A percentile compares a stretch with the other conserved stretches of the same genome.
Conservation (phyloP, 345 rosid species). For the Arabidopsis thaliana region DNA sequence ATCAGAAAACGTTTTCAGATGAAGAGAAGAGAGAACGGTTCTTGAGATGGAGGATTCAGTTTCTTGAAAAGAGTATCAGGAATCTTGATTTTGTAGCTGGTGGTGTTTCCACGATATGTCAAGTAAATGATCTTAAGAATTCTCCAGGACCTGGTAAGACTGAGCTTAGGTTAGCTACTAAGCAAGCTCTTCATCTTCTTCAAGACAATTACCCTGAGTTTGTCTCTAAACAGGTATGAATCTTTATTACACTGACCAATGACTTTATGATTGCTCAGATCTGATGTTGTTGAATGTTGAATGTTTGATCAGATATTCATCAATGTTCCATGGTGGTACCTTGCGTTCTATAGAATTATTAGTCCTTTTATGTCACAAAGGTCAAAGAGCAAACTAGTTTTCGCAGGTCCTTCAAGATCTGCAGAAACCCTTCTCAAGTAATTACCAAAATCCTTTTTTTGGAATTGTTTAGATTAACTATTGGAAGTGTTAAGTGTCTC, state of each 20-base stretch:
- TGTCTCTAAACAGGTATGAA: slow-evolving; percentile 48
- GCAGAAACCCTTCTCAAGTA: slow-evolving; percentile 49
- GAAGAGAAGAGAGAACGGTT: slow-evolving; percentile 48
- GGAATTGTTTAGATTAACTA: not conserved
- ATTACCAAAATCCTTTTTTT: slow-evolving; percentile 1
- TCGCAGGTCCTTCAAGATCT: slow-evolving; percentile 50
- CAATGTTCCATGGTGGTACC: slow-evolving; percentile 55
- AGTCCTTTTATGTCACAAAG: slow-evolving; percentile 50
- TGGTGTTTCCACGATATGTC: slow-evolving; percentile 49
- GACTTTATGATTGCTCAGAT: not conserved
- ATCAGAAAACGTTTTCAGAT: slow-evolving; percentile 43
- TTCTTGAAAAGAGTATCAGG: slow-evolving; percentile 50
- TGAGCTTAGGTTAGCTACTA: slow-evolving; percentile 49
- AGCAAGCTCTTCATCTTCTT: slow-evolving; percentile 49
- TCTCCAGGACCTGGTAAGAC: slow-evolving; percentile 50
- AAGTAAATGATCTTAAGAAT: slow-evolving; percentile 46
- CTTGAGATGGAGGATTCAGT: slow-evolving; percentile 54
- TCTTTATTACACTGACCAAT: not conserved
- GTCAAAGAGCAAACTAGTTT: slow-evolving; percentile 50
- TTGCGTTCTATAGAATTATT: slow-evolving; percentile 46
- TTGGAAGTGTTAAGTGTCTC: not conserved
- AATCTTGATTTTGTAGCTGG: slow-evolving; percentile 41
- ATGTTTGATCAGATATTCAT: slow-evolving; percentile 45
- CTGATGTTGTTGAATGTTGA: slow-evolving; percentile 15
- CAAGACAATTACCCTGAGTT: slow-evolving; percentile 53